Percentiles rank a stretch among this genome's conserved stretches.
phyloP scores from a whole-genome alignment of 495 filamentous ascomycete genomes.

The Talaromyces wortmannii region DNA sequence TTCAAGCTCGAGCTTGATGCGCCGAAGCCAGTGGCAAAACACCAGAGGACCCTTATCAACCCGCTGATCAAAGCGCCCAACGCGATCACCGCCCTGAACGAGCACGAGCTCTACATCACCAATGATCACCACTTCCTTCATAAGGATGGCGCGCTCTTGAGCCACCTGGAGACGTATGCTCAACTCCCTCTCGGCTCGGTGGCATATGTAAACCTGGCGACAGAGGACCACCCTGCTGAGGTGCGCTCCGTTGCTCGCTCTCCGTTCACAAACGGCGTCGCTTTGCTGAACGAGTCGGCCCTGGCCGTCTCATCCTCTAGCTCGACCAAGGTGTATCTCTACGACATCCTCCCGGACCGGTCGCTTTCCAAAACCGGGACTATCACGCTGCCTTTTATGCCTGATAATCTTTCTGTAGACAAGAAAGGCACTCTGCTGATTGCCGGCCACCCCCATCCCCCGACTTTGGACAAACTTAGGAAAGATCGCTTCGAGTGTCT shows the following conservation, averaged over 20 bases:
- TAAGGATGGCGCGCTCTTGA: constrained; percentile 9
- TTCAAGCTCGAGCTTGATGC: constrained; percentile 32
- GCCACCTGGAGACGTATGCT: constrained; percentile 25
- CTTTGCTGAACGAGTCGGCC: constrained; percentile 25
- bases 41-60: constrained; percentile 18
- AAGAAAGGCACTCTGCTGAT: constrained; percentile 27
- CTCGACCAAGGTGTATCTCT: constrained; percentile 23
- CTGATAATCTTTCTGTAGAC: constrained; percentile 36
- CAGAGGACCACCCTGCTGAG: background rate
- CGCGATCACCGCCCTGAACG: constrained; percentile 32
- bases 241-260: constrained; percentile 3
- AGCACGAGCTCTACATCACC: constrained; percentile 40
- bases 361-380: constrained; percentile 9
- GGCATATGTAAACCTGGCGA: constrained; percentile 27
- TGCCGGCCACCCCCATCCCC: constrained; percentile 33
- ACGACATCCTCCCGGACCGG: constrained; percentile 11
- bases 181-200: constrained; percentile 25
- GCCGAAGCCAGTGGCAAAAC: constrained; percentile 12
- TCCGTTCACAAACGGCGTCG: constrained; percentile 27
- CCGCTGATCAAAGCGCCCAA: constrained; percentile 40
- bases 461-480: constrained; percentile 16
- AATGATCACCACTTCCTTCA: constrained; percentile 34
- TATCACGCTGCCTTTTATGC: constrained; percentile 20
- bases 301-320: constrained; percentile 29
- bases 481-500: constrained; percentile 15